A percentile compares a stretch with the other conserved stretches of the same genome.
Evolutionary conservation across 257 asterid genomes (phyloP).

Genomic region (Solanum sejunctum): DNA sequence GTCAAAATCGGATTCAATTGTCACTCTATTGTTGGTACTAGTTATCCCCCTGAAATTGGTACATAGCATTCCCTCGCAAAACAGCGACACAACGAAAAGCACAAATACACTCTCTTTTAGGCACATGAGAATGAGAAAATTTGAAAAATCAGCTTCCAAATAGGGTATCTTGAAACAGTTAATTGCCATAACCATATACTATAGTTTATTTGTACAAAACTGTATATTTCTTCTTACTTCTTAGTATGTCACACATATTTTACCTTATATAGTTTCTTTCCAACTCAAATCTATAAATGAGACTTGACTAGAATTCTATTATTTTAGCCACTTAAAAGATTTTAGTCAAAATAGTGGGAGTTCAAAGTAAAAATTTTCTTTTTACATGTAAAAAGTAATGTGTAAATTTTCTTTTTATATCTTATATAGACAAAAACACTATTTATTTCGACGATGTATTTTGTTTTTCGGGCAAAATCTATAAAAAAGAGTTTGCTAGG

Average conservation of each 20-base stretch:
- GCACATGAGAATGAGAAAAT: not conserved
- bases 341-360: not conserved
- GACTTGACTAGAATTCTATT: not conserved
- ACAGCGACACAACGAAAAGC: not conserved
- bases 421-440: not conserved
- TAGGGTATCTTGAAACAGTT: not conserved
- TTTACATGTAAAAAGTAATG: not conserved
- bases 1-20: not conserved
- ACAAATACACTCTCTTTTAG: not conserved
- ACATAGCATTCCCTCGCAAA: not conserved
- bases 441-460: not conserved
- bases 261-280: not conserved
- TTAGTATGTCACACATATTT: not conserved
- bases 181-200: not conserved
- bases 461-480: not conserved
- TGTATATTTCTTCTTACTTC: not conserved
- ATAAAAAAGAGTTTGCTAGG: not conserved
- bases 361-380: not conserved
- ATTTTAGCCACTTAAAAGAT: not conserved
- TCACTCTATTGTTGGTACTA: not conserved
- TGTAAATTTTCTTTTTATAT: not conserved
- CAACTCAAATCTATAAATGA: not conserved
- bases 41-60: not conserved
- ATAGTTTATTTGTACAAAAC: not conserved
- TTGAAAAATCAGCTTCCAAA: not conserved